Evolutionary conservation across 192 early-diverging fungal genomes (phyloP).

Genomic region (Haplosporangium gracile): DNA sequence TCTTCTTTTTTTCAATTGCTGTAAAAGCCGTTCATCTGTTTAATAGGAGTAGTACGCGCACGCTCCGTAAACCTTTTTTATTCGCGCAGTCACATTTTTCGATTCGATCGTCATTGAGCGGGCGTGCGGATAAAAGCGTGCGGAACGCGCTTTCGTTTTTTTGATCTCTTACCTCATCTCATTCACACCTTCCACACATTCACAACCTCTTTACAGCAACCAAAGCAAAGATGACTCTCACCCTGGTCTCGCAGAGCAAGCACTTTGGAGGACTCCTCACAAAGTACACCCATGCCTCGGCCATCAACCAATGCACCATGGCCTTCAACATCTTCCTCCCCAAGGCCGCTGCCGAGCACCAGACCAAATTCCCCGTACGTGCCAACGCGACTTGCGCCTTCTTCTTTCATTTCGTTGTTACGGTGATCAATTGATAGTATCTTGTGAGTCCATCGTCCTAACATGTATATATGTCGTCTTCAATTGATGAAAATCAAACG

Average conservation of each 20-base stretch:
- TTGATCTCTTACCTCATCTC: not conserved
- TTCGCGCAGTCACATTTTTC: not conserved
- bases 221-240: slow-evolving; percentile 39
- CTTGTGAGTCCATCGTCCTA: not conserved
- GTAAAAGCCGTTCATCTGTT: not conserved
- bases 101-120: not conserved
- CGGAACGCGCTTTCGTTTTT: not conserved
- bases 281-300: slow-evolving; percentile 82
- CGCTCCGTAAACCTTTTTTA: not conserved
- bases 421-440: not conserved
- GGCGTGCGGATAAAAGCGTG: too few relatives aligned
- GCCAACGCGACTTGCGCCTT: not conserved
- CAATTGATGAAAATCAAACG: not conserved
- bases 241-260: slow-evolving; percentile 69
- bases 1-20: too few relatives aligned
- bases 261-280: slow-evolving; percentile 76
- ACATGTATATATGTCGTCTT: not conserved
- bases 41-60: not conserved
- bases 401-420: slow-evolving; percentile 22
- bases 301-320: slow-evolving; percentile 76
- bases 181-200: not conserved
- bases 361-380: slow-evolving; percentile 47
- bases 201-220: not conserved
- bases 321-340: slow-evolving; percentile 85
- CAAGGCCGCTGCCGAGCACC: slow-evolving; percentile 44